Evolutionary conservation across 768 basidiomycete genomes (phyloP), one percentile per base, ranked within the genome.

Genomic region (Boletus patriciae): DNA sequence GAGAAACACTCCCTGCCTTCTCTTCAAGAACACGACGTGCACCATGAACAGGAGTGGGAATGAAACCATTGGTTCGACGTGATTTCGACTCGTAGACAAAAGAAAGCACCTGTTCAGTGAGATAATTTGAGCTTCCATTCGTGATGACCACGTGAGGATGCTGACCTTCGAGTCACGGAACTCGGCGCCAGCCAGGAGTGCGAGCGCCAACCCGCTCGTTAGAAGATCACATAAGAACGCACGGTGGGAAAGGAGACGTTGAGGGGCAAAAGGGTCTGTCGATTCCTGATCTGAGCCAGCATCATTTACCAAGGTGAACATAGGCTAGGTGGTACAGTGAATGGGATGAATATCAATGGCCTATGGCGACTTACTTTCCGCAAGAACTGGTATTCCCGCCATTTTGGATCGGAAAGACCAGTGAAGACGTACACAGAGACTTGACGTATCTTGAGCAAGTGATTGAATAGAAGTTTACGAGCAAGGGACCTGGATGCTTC

Each of bases 141-240:
- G 11, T 16, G 29, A 29, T 15, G 3, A 15, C 7, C 10, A 36
- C 8, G 18, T 47, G 23, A 36, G 4, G 21, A 46, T 29, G 15
- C 70, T 19, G 16, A 83, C 88, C 76, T 88, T 88, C 0, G 81
- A 81, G 61, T 88, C 85, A 41, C 78, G 78, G 60, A 84, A 87
- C 59, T 82, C 81, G 1, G 80, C 75, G 0, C 81, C 83, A 34
- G 76, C 75, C 19, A 90, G 70, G 9, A 81, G 66, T 0, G 81
- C 76, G 7, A 85, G 76, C 0, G 84, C 72, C 13, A 86, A 60
- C 4, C 82, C 81, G 13, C 71, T 72, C n/a, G 73, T 62, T 0
- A 87, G 69, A 3, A 87, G 69, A 21, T 75, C 66, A 38, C 77
- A 80, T 2, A 88, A 59, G 58, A 85, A 80, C 1, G 68, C 41